These are phyloP conservation scores for Blastomyces silverae DNA, from an alignment of 2,329 filamentous ascomycete genomes.

Conservation along the genomic window DNA sequence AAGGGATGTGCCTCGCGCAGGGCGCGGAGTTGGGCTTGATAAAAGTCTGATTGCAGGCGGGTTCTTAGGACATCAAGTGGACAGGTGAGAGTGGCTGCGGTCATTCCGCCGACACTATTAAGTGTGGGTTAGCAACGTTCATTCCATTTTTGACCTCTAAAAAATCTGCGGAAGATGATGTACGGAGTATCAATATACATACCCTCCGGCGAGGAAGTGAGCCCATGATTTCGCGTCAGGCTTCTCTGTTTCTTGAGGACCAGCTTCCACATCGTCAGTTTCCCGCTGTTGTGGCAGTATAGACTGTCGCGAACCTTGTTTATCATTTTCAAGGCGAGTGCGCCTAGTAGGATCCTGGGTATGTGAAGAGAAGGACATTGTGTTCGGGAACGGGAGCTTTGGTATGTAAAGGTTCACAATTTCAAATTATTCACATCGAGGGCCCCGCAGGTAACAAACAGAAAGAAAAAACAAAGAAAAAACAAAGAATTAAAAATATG, in stretches of 20 bases:
- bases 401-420: background rate
- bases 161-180: background rate
- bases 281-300: constrained; percentile 32
- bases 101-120: constrained; percentile 75
- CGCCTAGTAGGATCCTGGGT: constrained; percentile 27
- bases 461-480: no score
- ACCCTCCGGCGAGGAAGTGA: constrained; percentile 88
- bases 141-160: constrained; percentile 12
- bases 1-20: constrained; percentile 55
- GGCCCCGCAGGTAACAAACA: no score
- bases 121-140: constrained; percentile 16
- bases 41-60: constrained; percentile 85
- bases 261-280: constrained; percentile 31
- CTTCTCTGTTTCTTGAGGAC: constrained; percentile 27
- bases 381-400: background rate
- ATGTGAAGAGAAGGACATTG: constrained; percentile 25
- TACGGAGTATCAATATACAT: constrained; percentile 33
- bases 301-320: constrained; percentile 19
- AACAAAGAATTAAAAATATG: background rate
- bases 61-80: constrained; percentile 92
- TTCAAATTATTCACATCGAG: constrained; percentile 11
- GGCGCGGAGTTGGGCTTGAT: constrained; percentile 71
- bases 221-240: constrained; percentile 67
- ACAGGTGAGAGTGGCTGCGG: constrained; percentile 78
- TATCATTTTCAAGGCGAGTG: constrained; percentile 24